Percentiles rank a stretch among this genome's conserved stretches.
phyloP scores from a whole-genome alignment of 108 stramenopile genomes.

The Nannochloropsis gaditana region DNA sequence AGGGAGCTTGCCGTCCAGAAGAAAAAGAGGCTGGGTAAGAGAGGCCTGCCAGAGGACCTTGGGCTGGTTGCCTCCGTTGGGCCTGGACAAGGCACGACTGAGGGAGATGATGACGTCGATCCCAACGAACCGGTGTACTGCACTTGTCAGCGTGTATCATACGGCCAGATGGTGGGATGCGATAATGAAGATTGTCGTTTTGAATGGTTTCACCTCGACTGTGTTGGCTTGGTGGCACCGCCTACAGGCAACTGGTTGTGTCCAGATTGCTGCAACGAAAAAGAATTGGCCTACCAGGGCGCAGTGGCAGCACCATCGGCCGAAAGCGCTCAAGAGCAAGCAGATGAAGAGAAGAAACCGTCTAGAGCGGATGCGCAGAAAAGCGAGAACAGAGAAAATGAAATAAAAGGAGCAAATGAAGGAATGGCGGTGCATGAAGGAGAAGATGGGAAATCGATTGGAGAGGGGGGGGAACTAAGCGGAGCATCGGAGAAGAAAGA shows the following conservation, averaged over 20 bases:
- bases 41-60: background rate
- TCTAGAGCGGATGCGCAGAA: no score
- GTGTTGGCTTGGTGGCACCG: conserved; percentile 25
- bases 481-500: background rate
- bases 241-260: background rate
- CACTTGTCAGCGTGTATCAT: conserved; percentile 26
- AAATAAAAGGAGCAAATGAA: background rate
- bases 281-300: background rate
- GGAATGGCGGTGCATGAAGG: background rate
- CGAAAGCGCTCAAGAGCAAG: no score
- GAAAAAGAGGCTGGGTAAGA: conserved; percentile 4
- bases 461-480: background rate
- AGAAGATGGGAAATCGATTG: background rate
- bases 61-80: background rate
- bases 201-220: conserved; percentile 41
- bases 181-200: conserved; percentile 31
- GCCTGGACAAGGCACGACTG: background rate
- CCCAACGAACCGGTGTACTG: conserved; percentile 36
- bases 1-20: background rate
- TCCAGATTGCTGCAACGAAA: conserved; percentile 1
- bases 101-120: background rate
- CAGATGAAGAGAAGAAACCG: no score
- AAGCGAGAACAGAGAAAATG: background rate
- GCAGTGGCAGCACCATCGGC: background rate
- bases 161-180: conserved; percentile 34